Evolutionary conservation across 805 yeast genomes (phyloP).

Genomic region (Jamesozyma jinghongensis): DNA sequence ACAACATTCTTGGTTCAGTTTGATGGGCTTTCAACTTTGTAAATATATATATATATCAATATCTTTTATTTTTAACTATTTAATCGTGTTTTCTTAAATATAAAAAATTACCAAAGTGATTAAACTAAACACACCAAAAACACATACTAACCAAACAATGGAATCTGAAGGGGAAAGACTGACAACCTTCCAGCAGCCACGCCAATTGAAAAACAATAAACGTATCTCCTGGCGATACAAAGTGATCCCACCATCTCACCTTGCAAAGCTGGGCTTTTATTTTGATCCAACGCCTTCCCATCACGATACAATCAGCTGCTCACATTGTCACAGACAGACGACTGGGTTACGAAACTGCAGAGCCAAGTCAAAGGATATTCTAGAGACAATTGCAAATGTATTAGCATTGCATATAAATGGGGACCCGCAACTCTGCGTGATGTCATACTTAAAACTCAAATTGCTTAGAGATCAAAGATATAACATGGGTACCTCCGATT

Average conservation of each 20-base stretch:
- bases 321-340: conserved; percentile 16
- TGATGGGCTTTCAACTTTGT: too few species aligned
- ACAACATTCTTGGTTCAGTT: conserved; percentile 17
- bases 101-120: neutral
- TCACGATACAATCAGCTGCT: conserved; percentile 17
- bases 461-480: conserved; percentile 19
- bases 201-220: conserved; percentile 6
- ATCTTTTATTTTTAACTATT: too few species aligned
- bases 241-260: conserved; percentile 21
- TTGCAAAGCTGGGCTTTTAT: conserved; percentile 25
- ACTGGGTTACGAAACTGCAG: conserved; percentile 19
- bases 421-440: conserved; percentile 10
- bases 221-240: conserved; percentile 26
- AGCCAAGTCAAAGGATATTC: conserved; percentile 15
- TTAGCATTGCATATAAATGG: conserved; percentile 15
- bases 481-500: conserved; percentile 12
- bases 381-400: conserved; percentile 21
- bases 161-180: neutral
- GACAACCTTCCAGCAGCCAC: conserved; percentile 1
- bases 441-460: conserved; percentile 12
- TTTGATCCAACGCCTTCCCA: conserved; percentile 15
- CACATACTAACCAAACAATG: neutral
- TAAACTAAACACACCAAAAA: too few species aligned
- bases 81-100: neutral
- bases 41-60: too few species aligned